Conservation (phyloP, 805 yeast species). For the Geotrichum ghanense region DNA sequence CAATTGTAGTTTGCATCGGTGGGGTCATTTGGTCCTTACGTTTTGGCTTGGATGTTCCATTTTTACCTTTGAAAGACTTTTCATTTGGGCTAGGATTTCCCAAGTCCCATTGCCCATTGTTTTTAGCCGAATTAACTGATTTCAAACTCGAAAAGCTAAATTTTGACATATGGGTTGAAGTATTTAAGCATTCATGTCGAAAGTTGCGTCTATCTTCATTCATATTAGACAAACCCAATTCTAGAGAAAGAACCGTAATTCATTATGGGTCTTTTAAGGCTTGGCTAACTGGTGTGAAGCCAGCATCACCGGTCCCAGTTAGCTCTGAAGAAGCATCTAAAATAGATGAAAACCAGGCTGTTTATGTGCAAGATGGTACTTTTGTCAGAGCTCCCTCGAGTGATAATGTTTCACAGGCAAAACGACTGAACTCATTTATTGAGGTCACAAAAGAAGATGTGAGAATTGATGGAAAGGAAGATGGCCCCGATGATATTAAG, state of each 20-base stretch:
- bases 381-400: constrained; percentile 79
- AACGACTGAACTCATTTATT: constrained; percentile 51
- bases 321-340: constrained; percentile 30
- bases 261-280: constrained; percentile 42
- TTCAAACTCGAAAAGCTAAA: constrained; percentile 13
- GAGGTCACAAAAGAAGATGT: constrained; percentile 74
- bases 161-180: constrained; percentile 41
- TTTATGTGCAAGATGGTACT: constrained; percentile 70
- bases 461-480: constrained; percentile 34
- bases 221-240: constrained; percentile 47
- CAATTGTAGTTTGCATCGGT: constrained; percentile 70
- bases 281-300: constrained; percentile 31
- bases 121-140: no score
- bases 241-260: constrained; percentile 61
- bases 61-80: constrained; percentile 15
- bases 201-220: constrained; percentile 72
- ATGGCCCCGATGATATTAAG: constrained; percentile 32
- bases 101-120: no score
- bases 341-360: constrained; percentile 38
- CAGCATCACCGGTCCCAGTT: constrained; percentile 17
- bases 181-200: constrained; percentile 43
- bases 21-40: constrained; percentile 41
- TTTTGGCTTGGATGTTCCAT: constrained; percentile 12
- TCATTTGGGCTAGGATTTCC: neutral
- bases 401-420: constrained; percentile 61